A percentile compares a stretch with the other conserved stretches of the same genome.
Evolutionary conservation across 2,329 filamentous ascomycete species (phyloP).

Genomic region (Plectosphaerella sp.): DNA sequence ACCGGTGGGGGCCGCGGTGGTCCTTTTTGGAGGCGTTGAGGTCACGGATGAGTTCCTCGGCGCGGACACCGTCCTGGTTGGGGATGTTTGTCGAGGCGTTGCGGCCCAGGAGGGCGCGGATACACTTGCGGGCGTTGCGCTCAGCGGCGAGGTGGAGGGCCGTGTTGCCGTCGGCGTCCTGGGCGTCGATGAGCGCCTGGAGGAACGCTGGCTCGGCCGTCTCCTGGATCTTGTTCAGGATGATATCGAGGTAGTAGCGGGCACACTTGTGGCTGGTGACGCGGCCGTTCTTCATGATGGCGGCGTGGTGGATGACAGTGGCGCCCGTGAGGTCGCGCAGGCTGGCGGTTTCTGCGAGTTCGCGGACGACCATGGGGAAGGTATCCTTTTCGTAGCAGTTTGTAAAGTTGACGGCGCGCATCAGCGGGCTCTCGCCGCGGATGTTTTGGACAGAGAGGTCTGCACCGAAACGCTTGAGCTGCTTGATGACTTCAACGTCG

Average conservation of each 20-base stretch:
- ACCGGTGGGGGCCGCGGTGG: constrained; percentile 63
- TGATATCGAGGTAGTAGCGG: constrained; percentile 87
- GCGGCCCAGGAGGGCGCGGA: constrained; percentile 72
- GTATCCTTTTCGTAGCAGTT: constrained; percentile 95
- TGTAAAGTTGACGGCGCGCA: constrained; percentile 92
- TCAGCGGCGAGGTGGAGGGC: constrained; percentile 72
- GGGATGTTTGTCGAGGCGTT: constrained; percentile 79
- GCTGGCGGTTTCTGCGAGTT: constrained; percentile 78
- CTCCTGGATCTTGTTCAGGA: constrained; percentile 82
- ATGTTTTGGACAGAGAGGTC: constrained; percentile 66
- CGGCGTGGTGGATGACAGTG: constrained; percentile 92
- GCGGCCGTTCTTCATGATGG: constrained; percentile 78
- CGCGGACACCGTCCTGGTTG: constrained; percentile 77
- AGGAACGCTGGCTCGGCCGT: constrained; percentile 71
- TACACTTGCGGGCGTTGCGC: constrained; percentile 83
- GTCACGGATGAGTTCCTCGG: constrained; percentile 77
- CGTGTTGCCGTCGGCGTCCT: constrained; percentile 86
- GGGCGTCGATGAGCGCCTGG: constrained; percentile 72
- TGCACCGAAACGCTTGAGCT: constrained; percentile 78
- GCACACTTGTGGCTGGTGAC: constrained; percentile 81
- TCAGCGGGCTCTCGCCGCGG: constrained; percentile 83
- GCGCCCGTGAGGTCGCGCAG: constrained; percentile 75
- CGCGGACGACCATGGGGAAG: constrained; percentile 78
- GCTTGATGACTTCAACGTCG: constrained; percentile 84
- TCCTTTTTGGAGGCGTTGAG: constrained; percentile 66